Evolutionary conservation across 2,329 filamentous ascomycete species (phyloP), one percentile per base, ranked within the genome.

Genomic region (Botrytis pseudocinerea): DNA sequence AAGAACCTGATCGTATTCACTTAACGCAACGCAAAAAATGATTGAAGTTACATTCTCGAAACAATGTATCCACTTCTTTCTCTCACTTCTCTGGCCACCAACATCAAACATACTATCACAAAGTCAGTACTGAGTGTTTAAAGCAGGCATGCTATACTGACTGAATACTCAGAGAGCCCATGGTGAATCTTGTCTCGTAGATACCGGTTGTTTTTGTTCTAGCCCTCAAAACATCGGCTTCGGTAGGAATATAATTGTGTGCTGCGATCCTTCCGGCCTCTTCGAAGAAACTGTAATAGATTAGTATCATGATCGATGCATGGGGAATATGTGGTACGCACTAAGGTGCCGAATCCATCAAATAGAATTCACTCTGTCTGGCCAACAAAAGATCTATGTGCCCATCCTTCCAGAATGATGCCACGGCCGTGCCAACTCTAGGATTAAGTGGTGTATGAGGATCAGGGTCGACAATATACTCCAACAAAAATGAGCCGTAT

Each of bases 21-120:
- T 98, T 78, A 99, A 85, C 25, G 96, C 96, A 75, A 99, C 96
- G 81, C 96, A 99, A 84, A 99, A 99, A 78, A 99, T 99, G 83
- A 99, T 99, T 6, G 96, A 98, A 61, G 96, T 99, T 79, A 99
- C 96, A 79, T 98, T 98, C 83, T 99, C 96, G 83, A 99, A 99
- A 85, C 96, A 99, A 84, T 99, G 96, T 81, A 99, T 99, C 96
- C 96, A 99, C 85, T 99, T 99, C 87, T 99, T 99, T 76, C 96
- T 90, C 84, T 99, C 96, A 82, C 95, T 98, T 81, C 96, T 88
- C 84, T 99, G 96, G 38, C 96, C 96, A 76, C 96, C 96, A 7
- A 99, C 96, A 82, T 99, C 96, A 81, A 99, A 99, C 96, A 99
- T 99, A 85, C 95, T 98, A 62, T 38, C 42, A 32, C 14, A 28